These are phyloP conservation scores for Suillus discolor DNA, from an alignment of 768 basidiomycete species.

Conservation along the genomic window DNA sequence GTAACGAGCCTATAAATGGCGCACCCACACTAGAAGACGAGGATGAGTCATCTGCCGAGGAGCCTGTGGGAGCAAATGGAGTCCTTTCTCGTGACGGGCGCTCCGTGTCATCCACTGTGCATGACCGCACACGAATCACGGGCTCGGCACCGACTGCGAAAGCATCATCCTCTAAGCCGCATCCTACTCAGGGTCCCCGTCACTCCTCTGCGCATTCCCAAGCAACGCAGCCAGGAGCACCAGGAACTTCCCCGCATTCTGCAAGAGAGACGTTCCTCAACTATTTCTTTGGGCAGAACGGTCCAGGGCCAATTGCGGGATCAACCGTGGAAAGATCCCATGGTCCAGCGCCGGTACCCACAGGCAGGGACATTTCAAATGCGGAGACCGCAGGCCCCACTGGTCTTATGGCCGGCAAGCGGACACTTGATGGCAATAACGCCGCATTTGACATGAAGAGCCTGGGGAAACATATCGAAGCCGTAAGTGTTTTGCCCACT, in stretches of 20 bases:
- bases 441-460: constrained; percentile 99
- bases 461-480: constrained; percentile 95
- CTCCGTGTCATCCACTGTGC: constrained; percentile 74
- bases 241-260: constrained; percentile 47
- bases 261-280: constrained; percentile 93
- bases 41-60: constrained; percentile 65
- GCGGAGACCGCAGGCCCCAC: constrained; percentile 51
- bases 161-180: constrained; percentile 27
- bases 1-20: constrained; percentile 65
- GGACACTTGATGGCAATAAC: constrained; percentile 69
- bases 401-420: constrained; percentile 69
- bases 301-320: constrained; percentile 69
- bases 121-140: constrained; percentile 67
- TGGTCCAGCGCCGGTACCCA: constrained; percentile 40
- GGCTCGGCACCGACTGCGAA: constrained; percentile 37
- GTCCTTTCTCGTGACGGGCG: constrained; percentile 58
- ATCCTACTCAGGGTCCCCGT: constrained; percentile 34
- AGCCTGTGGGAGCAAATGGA: constrained; percentile 55
- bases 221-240: constrained; percentile 34
- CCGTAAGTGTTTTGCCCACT: constrained; percentile 57
- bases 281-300: constrained; percentile 96
- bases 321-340: constrained; percentile 49
- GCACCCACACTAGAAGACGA: constrained; percentile 55
- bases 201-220: constrained; percentile 38
- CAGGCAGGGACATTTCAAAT: constrained; percentile 67